A percentile compares a stretch with the other conserved stretches of the same genome.
Conservation (phyloP, 495 filamentous ascomycete genomes). For the Letharia lupina region DNA sequence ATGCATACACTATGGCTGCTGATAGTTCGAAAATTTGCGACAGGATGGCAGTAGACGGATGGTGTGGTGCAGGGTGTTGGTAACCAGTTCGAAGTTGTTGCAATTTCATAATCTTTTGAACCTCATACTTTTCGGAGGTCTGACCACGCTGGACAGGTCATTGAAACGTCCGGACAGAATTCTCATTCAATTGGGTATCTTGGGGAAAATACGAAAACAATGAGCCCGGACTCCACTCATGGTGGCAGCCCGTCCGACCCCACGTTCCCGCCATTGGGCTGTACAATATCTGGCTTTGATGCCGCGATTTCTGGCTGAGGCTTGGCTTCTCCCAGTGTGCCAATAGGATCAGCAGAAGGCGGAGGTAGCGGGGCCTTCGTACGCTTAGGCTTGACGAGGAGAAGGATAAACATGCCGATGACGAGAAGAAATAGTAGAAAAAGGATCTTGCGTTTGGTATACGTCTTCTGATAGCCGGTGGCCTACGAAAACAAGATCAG, state of each 20-base stretch:
- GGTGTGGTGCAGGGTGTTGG: background rate
- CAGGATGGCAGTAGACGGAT: background rate
- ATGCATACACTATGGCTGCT: background rate
- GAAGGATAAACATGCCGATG: conserved; percentile 74
- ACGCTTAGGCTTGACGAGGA: conserved; percentile 74
- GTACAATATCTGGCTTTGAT: conserved; percentile 12
- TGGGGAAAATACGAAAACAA: background rate
- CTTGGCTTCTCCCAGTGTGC: conserved; percentile 9
- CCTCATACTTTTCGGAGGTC: background rate
- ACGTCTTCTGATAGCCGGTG: conserved; percentile 78
- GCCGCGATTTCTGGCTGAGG: conserved; percentile 8
- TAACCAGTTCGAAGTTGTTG: background rate
- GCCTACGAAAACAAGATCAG: conserved; percentile 37
- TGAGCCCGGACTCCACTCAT: background rate
- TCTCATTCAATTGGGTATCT: conserved; percentile 15
- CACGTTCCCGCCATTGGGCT: conserved; percentile 7
- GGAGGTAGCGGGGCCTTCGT: conserved; percentile 13
- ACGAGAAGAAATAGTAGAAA: conserved; percentile 77
- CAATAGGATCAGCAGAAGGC: conserved; percentile 10
- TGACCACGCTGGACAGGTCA: background rate
- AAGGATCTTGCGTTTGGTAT: conserved; percentile 84
- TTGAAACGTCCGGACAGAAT: background rate
- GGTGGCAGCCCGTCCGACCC: conserved; percentile 11
- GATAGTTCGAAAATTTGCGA: background rate
- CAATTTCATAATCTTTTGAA: background rate